A percentile compares a stretch with the other conserved stretches of the same genome.
Conservation (phyloP, 768 basidiomycete genomes). For the Agaricus sinodeliciosus region DNA sequence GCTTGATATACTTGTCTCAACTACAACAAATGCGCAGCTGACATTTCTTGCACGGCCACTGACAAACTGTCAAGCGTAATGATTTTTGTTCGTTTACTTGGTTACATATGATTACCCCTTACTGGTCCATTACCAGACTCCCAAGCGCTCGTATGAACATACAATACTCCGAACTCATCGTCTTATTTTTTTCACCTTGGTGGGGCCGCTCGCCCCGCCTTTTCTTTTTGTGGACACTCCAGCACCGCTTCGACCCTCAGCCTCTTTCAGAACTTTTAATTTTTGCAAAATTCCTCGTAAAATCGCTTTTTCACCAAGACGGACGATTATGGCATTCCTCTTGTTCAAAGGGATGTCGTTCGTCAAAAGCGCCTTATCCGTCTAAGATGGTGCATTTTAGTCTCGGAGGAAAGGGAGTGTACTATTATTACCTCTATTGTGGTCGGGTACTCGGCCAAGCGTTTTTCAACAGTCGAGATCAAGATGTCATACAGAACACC, state of each 20-base stretch:
- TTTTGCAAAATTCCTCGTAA: slow-evolving; percentile 27
- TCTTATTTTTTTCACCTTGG: slow-evolving; percentile 8
- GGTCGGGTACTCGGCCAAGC: slow-evolving; percentile 52
- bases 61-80: too few relatives aligned
- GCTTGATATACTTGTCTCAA: too few relatives aligned
- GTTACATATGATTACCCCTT: not conserved
- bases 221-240: slow-evolving; percentile 10
- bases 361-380: slow-evolving; percentile 48
- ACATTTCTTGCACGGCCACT: too few relatives aligned
- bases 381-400: slow-evolving; percentile 11
- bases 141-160: not conserved
- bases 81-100: too few relatives aligned
- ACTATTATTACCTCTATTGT: slow-evolving; percentile 45
- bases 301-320: slow-evolving; percentile 77
- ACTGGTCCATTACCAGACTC: not conserved
- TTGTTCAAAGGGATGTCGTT: slow-evolving; percentile 35
- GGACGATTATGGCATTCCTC: slow-evolving; percentile 61
- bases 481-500: slow-evolving; percentile 38
- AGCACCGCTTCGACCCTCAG: not conserved
- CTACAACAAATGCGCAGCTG: too few relatives aligned
- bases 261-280: slow-evolving; percentile 11
- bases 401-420: not conserved
- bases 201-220: slow-evolving; percentile 1
- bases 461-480: slow-evolving; percentile 38
- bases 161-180: not conserved